Conservation (phyloP, 306 rosid genomes). For the Casuarina equisetifolia region DNA sequence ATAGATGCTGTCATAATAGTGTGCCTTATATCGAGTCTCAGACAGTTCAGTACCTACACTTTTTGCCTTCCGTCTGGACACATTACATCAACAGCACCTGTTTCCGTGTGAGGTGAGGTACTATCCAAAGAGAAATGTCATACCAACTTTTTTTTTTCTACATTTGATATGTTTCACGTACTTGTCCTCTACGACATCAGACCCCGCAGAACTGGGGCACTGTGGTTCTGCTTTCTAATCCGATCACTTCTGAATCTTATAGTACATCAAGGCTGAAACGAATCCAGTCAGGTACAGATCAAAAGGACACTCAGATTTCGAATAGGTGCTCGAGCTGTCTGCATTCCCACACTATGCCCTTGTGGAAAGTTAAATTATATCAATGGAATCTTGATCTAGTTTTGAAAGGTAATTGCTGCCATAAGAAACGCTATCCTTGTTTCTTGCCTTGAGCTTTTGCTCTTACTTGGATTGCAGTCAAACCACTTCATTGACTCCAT, state of each 20-base stretch:
- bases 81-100: constrained; percentile 4
- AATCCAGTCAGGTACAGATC: not conserved
- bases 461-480: not conserved
- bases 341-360: not conserved
- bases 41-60: not conserved
- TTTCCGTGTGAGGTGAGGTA: constrained; percentile 25
- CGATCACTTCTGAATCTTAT: not conserved
- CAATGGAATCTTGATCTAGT: not conserved
- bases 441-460: not conserved
- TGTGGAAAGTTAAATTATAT: not conserved
- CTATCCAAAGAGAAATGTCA: constrained; percentile 31
- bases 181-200: not conserved
- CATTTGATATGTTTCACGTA: not conserved
- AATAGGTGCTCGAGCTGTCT: not conserved
- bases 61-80: constrained; percentile 6
- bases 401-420: not conserved
- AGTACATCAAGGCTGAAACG: not conserved
- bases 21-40: constrained; percentile 7
- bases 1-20: constrained; percentile 20
- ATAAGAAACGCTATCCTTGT: not conserved
- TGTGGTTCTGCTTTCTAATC: not conserved
- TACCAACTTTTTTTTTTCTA: constrained; percentile 28
- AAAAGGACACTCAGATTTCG: not conserved
- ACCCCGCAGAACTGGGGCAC: not conserved
- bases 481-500: constrained; percentile 2